Percentiles rank a stretch among this genome's conserved stretches.
Evolutionary conservation across 139 green algal species (phyloP).

Genomic region (Ulvella scutata): DNA sequence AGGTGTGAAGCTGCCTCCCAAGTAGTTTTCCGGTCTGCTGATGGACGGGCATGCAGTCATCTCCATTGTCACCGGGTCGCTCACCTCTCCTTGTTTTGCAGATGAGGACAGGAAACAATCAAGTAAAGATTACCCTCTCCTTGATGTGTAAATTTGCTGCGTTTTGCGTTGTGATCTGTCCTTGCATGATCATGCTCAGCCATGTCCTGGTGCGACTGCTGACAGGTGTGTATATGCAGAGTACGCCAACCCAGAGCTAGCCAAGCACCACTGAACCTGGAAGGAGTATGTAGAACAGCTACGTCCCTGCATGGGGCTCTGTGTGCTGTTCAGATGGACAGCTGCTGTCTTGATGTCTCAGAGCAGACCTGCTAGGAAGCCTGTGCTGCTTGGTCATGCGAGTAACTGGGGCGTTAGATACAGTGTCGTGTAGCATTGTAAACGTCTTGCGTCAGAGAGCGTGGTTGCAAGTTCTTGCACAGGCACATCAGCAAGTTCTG

Average conservation of each 20-base stretch:
- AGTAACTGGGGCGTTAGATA: no score
- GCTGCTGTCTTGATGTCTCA: no score
- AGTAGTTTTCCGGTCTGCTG: neutral
- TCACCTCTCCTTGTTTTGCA: neutral
- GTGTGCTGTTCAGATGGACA: no score
- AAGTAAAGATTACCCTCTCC: neutral
- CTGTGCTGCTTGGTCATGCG: no score
- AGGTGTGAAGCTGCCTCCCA: neutral
- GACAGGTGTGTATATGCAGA: neutral
- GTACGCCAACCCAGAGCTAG: neutral
- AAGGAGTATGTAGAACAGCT: no score
- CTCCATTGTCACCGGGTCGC: neutral
- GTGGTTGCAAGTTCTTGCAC: no score
- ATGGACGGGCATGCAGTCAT: neutral
- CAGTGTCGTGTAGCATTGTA: no score
- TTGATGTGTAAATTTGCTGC: neutral
- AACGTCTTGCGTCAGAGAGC: no score
- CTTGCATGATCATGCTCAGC: no score
- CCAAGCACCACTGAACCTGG: neutral
- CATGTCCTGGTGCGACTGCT: neutral
- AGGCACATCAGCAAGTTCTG: no score
- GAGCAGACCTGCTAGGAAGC: no score
- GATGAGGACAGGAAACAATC: neutral
- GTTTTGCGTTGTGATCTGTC: neutral
- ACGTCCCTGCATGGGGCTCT: no score